Evolutionary conservation across 2,329 filamentous ascomycete species (phyloP), one percentile per base, ranked within the genome.

Genomic region (Cephalotrichum gorgonifer): DNA sequence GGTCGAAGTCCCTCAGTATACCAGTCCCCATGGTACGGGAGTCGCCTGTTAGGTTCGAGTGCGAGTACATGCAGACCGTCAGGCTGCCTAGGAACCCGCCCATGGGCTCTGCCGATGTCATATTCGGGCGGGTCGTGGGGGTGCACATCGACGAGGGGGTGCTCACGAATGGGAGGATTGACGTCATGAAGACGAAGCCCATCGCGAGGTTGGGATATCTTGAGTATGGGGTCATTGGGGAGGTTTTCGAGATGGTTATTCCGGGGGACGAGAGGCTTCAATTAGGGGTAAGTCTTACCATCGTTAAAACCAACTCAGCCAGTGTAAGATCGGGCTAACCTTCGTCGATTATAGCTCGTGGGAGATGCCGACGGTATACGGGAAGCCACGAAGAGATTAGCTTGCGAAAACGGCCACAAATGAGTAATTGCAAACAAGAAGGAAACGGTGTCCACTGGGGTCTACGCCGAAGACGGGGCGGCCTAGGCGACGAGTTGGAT

Each of bases 131-230:
- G 38, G 78, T 82, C 0, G 62, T 81, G 0, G 78, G 68, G 0
- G 68, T 83, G 28, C 75, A 82, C 59, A 76, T 82, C 49, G 65
- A 68, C 4, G 76, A 81, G 43, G 58, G 62, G 11, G 75, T 75
- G 1, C 53, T 82, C 54, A 79, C 74, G 3, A 64, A 76, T 52
- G 76, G 76, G 1, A 68, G 69, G 49, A 57, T 82, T 35, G 77
- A 82, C 65, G 60, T 81, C 2, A 59, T 55, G 2, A 80, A 79
- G 62, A 77, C 73, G 22, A 64, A 70, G 62, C 78, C 78, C 4
- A 81, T 82, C 61, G 79, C 77, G 6, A 62, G 79, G 25, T 79
- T 73, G 56, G 78, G 78, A 15, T 82, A 82, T 58, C 76, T 74
- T 56, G 67, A 81, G 58, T 82, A 81, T 62, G 65, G 73, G 2